Evolutionary conservation across 2,329 filamentous ascomycete genomes (phyloP), one percentile per base, ranked within the genome.

Genomic region (Huntiella bhutanensis): DNA sequence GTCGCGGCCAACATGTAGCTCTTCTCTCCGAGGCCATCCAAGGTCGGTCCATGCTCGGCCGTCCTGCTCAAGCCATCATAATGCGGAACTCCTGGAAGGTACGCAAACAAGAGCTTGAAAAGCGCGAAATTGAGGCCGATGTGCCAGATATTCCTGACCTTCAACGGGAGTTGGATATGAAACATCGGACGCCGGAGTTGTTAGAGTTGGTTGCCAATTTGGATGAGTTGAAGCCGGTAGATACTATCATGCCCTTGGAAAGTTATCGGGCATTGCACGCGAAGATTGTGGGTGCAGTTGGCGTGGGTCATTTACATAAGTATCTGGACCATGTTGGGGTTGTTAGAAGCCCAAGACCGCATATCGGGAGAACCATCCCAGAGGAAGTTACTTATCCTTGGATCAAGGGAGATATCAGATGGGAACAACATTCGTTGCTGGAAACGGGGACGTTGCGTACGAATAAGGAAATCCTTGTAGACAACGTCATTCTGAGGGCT

Each of bases 141-240:
- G 2, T 28, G 8, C 46, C 48, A 7, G 22, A 51, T 10, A 52
- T 54, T 3, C 41, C 60, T 1, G 55, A 60, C 12, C 59, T 66
- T 51, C 53, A 61, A 45, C 52, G 53, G 13, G 37, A 64, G 4
- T 46, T 64, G 3, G 51, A 56, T 1, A 52, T 54, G 7, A 53
- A 60, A 28, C 52, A 50, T 2, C 51, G 51, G 3, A 54, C 58
- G 2, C 51, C 56, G 1, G 56, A 53, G 1, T 43, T 51, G 2
- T 56, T 62, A 13, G 64, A 71, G 37, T 57, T 65, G 1, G 54
- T 61, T 42, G 54, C 57, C 3, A 68, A 70, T 48, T 65, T 77
- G 13, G 59, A 73, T 32, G 64, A 65, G 46, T 54, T 75, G 33
- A 62, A 62, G 34, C 72, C 71, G 1, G 48, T 47, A 1, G 59